Evolutionary conservation across 345 rosid species (phyloP).

Genomic region (Noccaea bulbosa): DNA sequence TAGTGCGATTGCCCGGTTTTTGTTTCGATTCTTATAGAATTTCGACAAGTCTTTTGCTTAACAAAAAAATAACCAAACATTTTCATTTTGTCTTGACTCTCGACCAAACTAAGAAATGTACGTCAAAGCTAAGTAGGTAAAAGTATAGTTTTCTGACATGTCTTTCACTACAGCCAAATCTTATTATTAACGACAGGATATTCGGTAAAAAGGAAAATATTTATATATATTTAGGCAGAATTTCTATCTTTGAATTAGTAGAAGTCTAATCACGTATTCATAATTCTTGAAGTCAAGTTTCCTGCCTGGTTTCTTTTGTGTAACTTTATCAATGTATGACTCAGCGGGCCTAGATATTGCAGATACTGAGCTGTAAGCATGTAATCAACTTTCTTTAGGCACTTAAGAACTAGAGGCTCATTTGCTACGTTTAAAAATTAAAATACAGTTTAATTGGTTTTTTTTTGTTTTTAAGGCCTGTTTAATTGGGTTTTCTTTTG

Average conservation of each 20-base stretch:
- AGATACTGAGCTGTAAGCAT: not conserved
- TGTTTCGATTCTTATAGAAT: slow-evolving; percentile 30
- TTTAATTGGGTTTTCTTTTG: not conserved
- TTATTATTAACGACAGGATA: slow-evolving; percentile 1
- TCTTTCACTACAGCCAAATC: slow-evolving; percentile 32
- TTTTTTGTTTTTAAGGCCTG: no score
- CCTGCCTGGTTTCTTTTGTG: not conserved
- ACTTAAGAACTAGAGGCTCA: not conserved
- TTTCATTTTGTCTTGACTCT: slow-evolving; percentile 30
- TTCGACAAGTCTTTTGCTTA: slow-evolving; percentile 27
- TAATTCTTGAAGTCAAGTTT: not conserved
- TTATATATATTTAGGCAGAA: not conserved
- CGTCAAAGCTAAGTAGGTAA: slow-evolving; percentile 37
- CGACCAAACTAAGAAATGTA: slow-evolving; percentile 40
- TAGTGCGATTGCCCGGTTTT: not conserved
- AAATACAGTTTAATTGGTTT: not conserved
- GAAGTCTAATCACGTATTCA: slow-evolving; percentile 3
- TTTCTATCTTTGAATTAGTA: not conserved
- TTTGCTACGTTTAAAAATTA: not conserved
- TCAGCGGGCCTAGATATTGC: not conserved
- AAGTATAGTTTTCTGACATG: slow-evolving; percentile 17
- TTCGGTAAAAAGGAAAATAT: not conserved
- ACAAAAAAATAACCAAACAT: not conserved
- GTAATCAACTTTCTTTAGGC: not conserved
- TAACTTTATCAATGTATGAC: not conserved